Conservation (phyloP, 768 basidiomycete genomes). For the Rhodosporidiobolus odoratus region DNA sequence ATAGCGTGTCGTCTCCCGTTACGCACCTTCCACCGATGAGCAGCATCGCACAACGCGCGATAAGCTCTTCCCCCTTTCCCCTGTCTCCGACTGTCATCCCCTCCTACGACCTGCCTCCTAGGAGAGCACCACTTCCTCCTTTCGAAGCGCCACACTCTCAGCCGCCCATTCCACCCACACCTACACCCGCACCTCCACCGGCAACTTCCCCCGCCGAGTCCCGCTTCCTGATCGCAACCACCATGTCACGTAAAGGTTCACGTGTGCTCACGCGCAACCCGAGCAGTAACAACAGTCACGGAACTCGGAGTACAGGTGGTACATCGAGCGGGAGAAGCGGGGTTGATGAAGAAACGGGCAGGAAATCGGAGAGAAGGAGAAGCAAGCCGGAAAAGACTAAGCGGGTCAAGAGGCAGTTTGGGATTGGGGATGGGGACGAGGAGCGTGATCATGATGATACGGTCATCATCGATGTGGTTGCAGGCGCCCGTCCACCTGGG, state of each 20-base stretch:
- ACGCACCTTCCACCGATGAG: not conserved
- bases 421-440: slow-evolving; percentile 9
- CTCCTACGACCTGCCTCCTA: not conserved
- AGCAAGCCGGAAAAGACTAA: slow-evolving; percentile 1
- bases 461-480: not conserved
- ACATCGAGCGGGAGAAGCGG: not conserved
- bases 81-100: not conserved
- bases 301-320: not conserved
- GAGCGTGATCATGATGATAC: not conserved
- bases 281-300: slow-evolving; percentile 10
- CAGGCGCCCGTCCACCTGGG: too few relatives aligned
- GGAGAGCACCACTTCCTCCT: not conserved
- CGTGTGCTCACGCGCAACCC: slow-evolving; percentile 11
- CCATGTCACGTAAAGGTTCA: not conserved
- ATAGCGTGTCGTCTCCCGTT: not conserved
- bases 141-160: not conserved
- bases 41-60: not conserved
- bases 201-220: not conserved
- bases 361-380: not conserved
- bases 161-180: not conserved
- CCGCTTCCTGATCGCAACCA: slow-evolving; percentile 6
- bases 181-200: not conserved
- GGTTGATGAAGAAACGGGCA: not conserved
- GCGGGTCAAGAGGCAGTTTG: not conserved
- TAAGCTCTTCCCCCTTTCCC: not conserved